Conservation (phyloP, 305 asterid genomes). For the Withania somnifera region DNA sequence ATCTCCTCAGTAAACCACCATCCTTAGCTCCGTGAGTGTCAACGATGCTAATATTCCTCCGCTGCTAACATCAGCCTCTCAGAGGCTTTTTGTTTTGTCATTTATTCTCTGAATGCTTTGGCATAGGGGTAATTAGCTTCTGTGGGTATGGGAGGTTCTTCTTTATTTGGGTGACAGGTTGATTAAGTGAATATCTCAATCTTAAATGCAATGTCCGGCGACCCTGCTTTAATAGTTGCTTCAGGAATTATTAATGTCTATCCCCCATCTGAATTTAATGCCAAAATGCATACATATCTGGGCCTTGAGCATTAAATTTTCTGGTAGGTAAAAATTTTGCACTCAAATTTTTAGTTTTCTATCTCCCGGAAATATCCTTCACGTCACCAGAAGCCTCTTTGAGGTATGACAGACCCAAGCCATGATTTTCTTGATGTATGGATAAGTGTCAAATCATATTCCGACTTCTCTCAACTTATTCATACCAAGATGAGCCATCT, state of each 20-base stretch:
- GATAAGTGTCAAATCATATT: not conserved
- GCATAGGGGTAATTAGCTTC: not conserved
- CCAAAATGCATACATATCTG: not conserved
- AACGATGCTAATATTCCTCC: not conserved
- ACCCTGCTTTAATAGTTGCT: not conserved
- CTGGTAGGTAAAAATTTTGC: not conserved
- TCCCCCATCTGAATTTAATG: not conserved
- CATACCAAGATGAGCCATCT: not conserved
- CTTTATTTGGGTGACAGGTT: not conserved
- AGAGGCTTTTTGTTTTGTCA: not conserved
- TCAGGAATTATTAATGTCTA: not conserved
- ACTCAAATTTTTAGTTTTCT: not conserved
- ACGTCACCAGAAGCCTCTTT: not conserved
- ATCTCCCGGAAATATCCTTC: not conserved
- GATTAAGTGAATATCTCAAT: not conserved
- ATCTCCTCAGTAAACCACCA: not conserved
- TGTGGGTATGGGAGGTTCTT: not conserved
- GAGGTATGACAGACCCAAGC: not conserved
- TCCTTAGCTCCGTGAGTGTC: not conserved
- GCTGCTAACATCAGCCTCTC: not conserved
- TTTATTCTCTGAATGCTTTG: not conserved
- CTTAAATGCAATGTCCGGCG: not conserved
- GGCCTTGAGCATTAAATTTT: not conserved
- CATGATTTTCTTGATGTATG: not conserved
- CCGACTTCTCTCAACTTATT: not conserved